These are phyloP conservation scores for Rhytidiadelphus loreus DNA, from an alignment of 225 moss, liverwort and hornwort species.

Conservation along the genomic window DNA sequence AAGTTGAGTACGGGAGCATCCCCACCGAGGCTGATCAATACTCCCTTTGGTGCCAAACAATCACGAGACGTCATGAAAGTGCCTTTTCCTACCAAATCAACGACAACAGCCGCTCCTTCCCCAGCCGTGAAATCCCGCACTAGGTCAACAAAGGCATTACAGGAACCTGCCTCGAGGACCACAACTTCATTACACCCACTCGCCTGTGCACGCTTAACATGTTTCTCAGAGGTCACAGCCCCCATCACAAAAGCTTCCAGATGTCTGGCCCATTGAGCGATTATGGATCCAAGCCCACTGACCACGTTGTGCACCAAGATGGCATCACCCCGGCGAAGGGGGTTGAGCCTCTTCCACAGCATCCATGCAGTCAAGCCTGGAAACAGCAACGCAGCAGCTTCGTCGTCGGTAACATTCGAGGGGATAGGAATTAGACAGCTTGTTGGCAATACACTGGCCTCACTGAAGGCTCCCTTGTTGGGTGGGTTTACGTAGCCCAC, in stretches of 20 bases:
- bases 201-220: not conserved
- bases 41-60: conserved; percentile 16
- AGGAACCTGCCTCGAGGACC: not conserved
- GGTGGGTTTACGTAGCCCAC: conserved; percentile 27
- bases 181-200: conserved; percentile 12
- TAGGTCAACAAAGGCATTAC: conserved; percentile 1
- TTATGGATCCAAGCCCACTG: conserved; percentile 17
- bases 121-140: conserved; percentile 23
- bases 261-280: conserved; percentile 24
- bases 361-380: conserved; percentile 45
- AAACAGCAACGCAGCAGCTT: conserved; percentile 39
- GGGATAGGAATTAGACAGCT: conserved; percentile 23
- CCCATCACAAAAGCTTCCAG: conserved; percentile 20
- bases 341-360: conserved; percentile 22
- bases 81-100: conserved; percentile 13
- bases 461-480: conserved; percentile 31
- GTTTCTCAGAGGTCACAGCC: not conserved
- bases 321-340: conserved; percentile 4
- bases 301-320: conserved; percentile 24
- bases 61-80: conserved; percentile 5
- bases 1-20: not conserved
- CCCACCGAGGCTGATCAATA: conserved; percentile 15
- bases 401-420: conserved; percentile 16
- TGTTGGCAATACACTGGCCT: conserved; percentile 18
- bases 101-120: conserved; percentile 9